phyloP scores from a whole-genome alignment of 2,329 filamentous ascomycete species.

The Tolypocladium inflatum region DNA sequence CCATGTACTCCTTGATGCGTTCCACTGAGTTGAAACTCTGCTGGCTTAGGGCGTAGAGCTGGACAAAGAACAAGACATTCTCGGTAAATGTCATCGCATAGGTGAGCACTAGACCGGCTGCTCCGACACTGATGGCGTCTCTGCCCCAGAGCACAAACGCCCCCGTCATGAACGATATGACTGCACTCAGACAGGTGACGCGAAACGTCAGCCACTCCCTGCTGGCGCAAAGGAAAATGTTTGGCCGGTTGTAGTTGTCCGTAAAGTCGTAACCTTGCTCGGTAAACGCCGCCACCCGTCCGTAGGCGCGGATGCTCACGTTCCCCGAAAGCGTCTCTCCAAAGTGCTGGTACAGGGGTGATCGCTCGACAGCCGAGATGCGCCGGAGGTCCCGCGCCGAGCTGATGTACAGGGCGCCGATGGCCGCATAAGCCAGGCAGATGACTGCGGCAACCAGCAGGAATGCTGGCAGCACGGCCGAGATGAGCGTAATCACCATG shows the following conservation, averaged over 20 bases:
- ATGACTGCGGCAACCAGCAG: not conserved
- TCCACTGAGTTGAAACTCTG: not conserved
- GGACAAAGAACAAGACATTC: not conserved
- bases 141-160: not conserved
- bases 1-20: not conserved
- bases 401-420: not conserved
- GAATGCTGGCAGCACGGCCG: not conserved
- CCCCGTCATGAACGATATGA: not conserved
- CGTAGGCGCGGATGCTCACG: constrained; percentile 1
- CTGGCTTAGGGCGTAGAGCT: not conserved
- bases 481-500: not conserved
- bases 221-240: not conserved
- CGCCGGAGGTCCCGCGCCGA: not conserved
- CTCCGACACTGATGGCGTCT: not conserved
- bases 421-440: not conserved
- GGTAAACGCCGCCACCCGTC: not conserved
- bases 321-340: not conserved
- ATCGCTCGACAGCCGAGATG: not conserved
- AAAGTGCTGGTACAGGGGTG: not conserved
- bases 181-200: not conserved
- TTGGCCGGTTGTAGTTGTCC: not conserved
- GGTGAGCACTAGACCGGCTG: not conserved
- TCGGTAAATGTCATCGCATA: not conserved
- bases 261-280: not conserved
- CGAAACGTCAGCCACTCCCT: not conserved